A percentile compares a stretch with the other conserved stretches of the same genome.
Conservation (phyloP, 2,329 filamentous ascomycete genomes). For the Cytospora leucostoma region DNA sequence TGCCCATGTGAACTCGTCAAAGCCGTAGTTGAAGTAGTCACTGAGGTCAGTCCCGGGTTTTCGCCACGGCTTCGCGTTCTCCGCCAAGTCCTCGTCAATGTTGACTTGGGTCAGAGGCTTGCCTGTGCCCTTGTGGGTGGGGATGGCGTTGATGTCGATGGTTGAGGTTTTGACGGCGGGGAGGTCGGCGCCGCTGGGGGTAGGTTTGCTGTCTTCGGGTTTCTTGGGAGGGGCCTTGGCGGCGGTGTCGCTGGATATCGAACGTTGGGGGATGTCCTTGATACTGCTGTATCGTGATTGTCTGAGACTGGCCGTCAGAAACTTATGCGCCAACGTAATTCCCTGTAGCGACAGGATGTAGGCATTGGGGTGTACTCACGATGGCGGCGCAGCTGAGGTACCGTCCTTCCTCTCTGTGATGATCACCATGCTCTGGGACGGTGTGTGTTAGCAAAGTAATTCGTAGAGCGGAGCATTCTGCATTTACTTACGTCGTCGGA, state of each 20-base stretch:
- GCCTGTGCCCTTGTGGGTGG: constrained; percentile 75
- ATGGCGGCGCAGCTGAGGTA: constrained; percentile 58
- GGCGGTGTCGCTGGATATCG: constrained; percentile 53
- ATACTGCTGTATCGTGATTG: constrained; percentile 66
- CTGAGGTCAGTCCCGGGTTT: constrained; percentile 91
- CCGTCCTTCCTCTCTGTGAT: constrained; percentile 68
- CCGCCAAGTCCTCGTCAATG: constrained; percentile 72
- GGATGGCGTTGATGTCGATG: constrained; percentile 81
- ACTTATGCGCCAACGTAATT: not conserved
- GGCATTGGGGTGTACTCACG: constrained; percentile 45
- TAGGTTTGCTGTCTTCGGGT: constrained; percentile 16
- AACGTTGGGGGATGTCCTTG: constrained; percentile 63
- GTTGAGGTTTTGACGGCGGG: constrained; percentile 75
- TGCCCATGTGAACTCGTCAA: constrained; percentile 98
- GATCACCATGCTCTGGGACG: constrained; percentile 63
- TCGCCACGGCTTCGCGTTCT: constrained; percentile 92
- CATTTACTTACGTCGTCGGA: constrained; percentile 42
- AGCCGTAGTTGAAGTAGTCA: constrained; percentile 99
- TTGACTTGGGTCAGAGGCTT: constrained; percentile 78
- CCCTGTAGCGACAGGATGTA: not conserved
- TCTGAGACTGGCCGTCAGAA: constrained; percentile 38
- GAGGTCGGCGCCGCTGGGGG: constrained; percentile 31
- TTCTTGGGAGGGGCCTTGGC: constrained; percentile 49
- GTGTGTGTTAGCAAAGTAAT: constrained; percentile 8
- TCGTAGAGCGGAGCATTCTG: not conserved